Evolutionary conservation across 768 basidiomycete genomes (phyloP).

Genomic region (Panellus pusillus): DNA sequence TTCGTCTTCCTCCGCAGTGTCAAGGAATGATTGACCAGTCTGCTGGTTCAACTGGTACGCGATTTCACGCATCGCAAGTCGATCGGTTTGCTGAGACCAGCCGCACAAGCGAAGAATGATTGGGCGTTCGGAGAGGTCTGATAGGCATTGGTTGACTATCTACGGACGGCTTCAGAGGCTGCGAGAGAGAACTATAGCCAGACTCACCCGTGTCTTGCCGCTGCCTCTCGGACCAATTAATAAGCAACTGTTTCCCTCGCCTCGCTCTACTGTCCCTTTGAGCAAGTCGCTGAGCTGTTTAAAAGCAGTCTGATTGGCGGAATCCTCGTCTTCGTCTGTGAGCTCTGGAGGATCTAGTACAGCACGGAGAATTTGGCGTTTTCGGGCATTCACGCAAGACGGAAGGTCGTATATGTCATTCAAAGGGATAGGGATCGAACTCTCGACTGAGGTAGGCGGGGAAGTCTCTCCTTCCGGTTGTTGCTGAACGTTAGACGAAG

Average conservation of each 20-base stretch:
- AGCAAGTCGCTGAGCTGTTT: constrained; percentile 65
- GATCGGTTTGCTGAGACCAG: constrained; percentile 81
- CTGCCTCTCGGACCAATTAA: constrained; percentile 82
- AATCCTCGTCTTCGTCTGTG: constrained; percentile 32
- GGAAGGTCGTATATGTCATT: constrained; percentile 28
- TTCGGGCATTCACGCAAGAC: constrained; percentile 54
- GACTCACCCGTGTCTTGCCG: constrained; percentile 77
- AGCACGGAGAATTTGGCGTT: constrained; percentile 36
- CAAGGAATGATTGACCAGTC: constrained; percentile 61
- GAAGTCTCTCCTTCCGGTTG: neutral
- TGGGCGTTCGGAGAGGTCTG: constrained; percentile 46
- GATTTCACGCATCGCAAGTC: constrained; percentile 89
- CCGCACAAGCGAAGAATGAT: constrained; percentile 85
- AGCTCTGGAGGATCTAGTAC: constrained; percentile 26
- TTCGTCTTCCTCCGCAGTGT: constrained; percentile 38
- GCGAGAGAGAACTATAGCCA: neutral
- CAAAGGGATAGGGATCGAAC: neutral
- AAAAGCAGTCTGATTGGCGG: constrained; percentile 53
- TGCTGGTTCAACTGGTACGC: constrained; percentile 80
- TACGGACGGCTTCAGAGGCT: constrained; percentile 27
- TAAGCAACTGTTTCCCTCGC: constrained; percentile 93
- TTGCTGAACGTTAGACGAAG: neutral
- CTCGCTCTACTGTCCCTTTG: constrained; percentile 69
- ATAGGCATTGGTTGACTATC: constrained; percentile 63
- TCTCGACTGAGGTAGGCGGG: neutral